Evolutionary conservation across 2,329 filamentous ascomycete genomes (phyloP), one percentile per base, ranked within the genome.

Genomic region (Ceratocystis alfenasii): DNA sequence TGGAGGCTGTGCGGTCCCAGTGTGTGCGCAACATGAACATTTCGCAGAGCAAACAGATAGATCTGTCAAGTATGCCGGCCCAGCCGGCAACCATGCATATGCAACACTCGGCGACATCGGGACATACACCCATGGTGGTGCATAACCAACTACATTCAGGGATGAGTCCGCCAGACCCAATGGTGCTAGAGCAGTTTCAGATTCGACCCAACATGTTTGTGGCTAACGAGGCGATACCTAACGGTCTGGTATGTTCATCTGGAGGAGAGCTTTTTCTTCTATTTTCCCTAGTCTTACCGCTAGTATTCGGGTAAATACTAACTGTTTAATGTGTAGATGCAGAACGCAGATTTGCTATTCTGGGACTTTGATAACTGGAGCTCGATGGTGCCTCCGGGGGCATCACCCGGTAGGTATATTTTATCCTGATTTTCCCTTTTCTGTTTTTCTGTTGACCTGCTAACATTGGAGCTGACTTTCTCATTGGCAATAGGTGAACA

Each of bases 1-100:
- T 59, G 1, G 75, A 76, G 65, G 69, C 72, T 3, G 74, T 80
- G n/a, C 69, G 81, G 10, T 77, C 81, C 8, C 74, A 74, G 2
- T 79, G 79, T 57, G 70, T 80, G 64, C 75, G 76, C 64, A 75
- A 77, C 25, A 75, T 78, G 33, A 78, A 77, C 55, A 72, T 76
- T 57, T 79, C 71, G 50, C 73, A 76, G 17, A 78, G 81, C 30
- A 73, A 71, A 41, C 67, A 74, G 28, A 68, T 71, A 10, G 30
- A 41, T 15, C 22, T 62, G n/a, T 62, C 64, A 33, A 25, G 57
- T 25, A 59, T 62, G 45, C 61, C 36, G 41, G 22, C 61, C n/a
- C 48, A 36, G 30, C 25, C 50, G 33, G 22, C 28, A 15, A 22
- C 63, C 8, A 59, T 57, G 41, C 48, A 65, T 41, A 45, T 65